Base-by-base conservation (phyloP, 768 basidiomycete species). In the Rhodosporidiobolus sp. region DNA sequence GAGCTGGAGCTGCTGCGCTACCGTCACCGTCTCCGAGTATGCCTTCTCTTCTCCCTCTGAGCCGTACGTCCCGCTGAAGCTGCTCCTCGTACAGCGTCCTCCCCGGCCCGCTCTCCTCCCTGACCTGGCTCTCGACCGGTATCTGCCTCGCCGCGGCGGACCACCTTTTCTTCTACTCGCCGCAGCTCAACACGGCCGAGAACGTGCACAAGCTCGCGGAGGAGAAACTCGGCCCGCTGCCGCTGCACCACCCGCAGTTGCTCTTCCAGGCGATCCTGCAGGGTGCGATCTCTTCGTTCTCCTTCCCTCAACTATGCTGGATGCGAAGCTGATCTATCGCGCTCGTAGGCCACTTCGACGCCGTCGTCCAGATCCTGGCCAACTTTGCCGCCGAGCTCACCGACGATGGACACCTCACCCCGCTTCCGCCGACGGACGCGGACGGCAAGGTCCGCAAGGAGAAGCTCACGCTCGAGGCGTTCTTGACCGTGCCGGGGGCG, bases 161-260 rank as follows among this genome's bases (percentile, higher is more conserved):
- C 78, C 88, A 93, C 76, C 86, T 95, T 85, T 87, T 87, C 73
- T 84, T 95, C 54, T 94, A 87, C 80, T 66, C 74, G 11, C 48
- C 67, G n/a, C 20, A 46, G 14, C 66, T 75, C 61, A 70, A 77
- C 9, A 76, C 78, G 8, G 77, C 80, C 14, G 83, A 85, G 75
- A 87, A 87, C 74, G 83, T 95, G 1, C 91, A 95, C 68, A 90
- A 92, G 77, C 85, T 90, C 77, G 91, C 94, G 48, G 91, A 90
- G 10, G 82, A 88, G 67, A 85, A 87, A 60, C 94, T 94, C 79
- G 92, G 92, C 0, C 94, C 95, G 7, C 82, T 97, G 48, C 86
- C 88, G 26, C 91, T 96, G 80, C 94, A 91, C 80, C 92, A 97
- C 81, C 94, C 95, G 7, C 92, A 94, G 78, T 89, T 95, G 85